phyloP scores from a whole-genome alignment of 352 stramenopile genomes.

The Peronospora belbahrii region DNA sequence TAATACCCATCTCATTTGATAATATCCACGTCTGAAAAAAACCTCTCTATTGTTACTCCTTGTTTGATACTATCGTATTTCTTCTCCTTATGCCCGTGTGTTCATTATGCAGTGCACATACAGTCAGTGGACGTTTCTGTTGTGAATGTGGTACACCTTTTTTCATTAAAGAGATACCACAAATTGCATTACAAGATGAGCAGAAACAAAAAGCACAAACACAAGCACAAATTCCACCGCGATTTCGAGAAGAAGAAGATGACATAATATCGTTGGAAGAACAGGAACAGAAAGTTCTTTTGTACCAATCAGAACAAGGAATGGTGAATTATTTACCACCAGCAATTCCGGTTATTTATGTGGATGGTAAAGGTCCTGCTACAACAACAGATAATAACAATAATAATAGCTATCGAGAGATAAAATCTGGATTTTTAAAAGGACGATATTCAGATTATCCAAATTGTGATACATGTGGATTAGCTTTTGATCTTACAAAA shows the following conservation, averaged over 20 bases:
- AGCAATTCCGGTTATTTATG: conserved; percentile 27
- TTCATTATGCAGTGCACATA: conserved; percentile 9
- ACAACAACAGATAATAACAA: too few species aligned
- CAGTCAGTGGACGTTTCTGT: conserved; percentile 26
- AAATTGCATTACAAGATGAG: not conserved
- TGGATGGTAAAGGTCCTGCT: conserved; percentile 9
- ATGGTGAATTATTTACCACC: conserved; percentile 4
- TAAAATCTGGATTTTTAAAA: conserved; percentile 32
- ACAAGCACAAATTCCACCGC: conserved; percentile 10
- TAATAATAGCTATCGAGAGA: too few species aligned
- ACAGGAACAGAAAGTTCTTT: conserved; percentile 21
- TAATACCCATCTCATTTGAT: too few species aligned
- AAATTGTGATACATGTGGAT: conserved; percentile 55
- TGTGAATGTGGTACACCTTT: conserved; percentile 27
- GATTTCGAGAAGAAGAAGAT: conserved; percentile 23
- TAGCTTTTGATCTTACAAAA: conserved; percentile 54
- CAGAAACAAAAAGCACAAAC: too few species aligned
- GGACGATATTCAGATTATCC: conserved; percentile 52
- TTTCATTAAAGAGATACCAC: not conserved
- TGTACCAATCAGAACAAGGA: conserved; percentile 17
- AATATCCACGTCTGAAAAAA: too few species aligned
- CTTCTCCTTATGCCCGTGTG: conserved; percentile 16
- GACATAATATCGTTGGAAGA: conserved; percentile 23
- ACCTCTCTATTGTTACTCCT: too few species aligned
- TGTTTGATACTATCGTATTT: too few species aligned